phyloP scores from a whole-genome alignment of 106 monocot species.

The Xerophyta viscosa region DNA sequence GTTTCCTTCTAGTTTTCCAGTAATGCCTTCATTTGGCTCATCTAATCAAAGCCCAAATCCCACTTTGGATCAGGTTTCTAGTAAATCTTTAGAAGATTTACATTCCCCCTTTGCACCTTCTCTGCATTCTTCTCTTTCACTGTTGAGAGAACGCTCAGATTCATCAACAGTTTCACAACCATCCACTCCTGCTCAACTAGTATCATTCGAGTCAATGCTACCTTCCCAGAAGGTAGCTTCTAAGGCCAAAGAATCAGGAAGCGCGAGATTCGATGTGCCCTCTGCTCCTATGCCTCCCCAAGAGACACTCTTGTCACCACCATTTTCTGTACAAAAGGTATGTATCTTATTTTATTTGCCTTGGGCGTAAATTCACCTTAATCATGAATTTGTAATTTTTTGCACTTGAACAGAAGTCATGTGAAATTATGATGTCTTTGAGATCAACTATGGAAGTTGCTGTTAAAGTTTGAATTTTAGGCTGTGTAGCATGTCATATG shows the following conservation, averaged over 20 bases:
- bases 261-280: not conserved
- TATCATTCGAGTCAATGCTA: not conserved
- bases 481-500: no score
- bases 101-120: conserved; percentile 1
- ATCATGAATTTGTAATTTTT: no score
- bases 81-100: conserved; percentile 2
- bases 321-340: not conserved
- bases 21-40: conserved; percentile 9
- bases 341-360: not conserved
- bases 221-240: conserved; percentile 4
- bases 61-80: conserved; percentile 2
- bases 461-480: no score
- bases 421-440: no score
- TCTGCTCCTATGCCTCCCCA: not conserved
- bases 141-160: not conserved
- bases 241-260: conserved; percentile 2
- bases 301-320: not conserved
- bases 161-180: not conserved
- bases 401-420: no score
- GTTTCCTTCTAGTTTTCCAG: conserved; percentile 3
- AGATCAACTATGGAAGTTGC: no score
- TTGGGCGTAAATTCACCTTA: no score
- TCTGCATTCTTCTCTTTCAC: conserved; percentile 3
- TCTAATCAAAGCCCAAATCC: conserved; percentile 9
- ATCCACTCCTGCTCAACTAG: conserved; percentile 5